Base-by-base conservation (phyloP, 768 basidiomycete genomes). In the Suillus luteus region DNA sequence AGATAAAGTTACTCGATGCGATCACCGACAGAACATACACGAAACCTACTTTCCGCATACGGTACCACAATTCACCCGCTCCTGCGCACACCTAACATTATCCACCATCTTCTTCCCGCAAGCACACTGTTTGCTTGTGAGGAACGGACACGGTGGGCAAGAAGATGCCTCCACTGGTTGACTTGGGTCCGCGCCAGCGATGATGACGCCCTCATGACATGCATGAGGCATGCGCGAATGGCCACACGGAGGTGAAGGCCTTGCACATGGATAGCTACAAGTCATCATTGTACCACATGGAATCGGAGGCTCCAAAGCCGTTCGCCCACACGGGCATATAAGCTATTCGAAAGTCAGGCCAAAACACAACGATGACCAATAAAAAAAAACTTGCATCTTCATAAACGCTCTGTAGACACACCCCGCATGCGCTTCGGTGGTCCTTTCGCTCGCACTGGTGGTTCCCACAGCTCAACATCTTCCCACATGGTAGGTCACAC, bases 131-230 rank as follows among this genome's bases (percentile, higher is more conserved):
- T 95, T 95, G 33, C 79, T 81, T 0, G 91, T 88, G 51, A 99
- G 78, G 73, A 87, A 89, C 2, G 90, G 87, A 69, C 97, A 99
- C 0, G 95, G 92, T 1, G 96, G 96, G 73, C 97, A 99, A 4
- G 65, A 15, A 0, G 63, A 38, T 31, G 15, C n/a, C 7, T 35
- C 41, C 40, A 2, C n/a, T 44, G 22, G 33, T 0, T 10, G 31
- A 11, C 55, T 61, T 0, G n/a, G 7, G 55, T 75, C 70, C 1
- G 64, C 64, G 5, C 74, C 73, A 0, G 73, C 74, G 9, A 75
- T 0, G 72, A 77, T 8, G 69, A 71, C 12, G 80, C 86, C 86
- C 67, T 91, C 89, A 73, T 99, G 97, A 69, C 97, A 99, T 6
- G 81, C 76, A 75, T 99, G 97, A 0, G 83, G 82, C 0, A 86